Conservation (phyloP, 2,329 filamentous ascomycete species). For the Rutstroemia sp. region DNA sequence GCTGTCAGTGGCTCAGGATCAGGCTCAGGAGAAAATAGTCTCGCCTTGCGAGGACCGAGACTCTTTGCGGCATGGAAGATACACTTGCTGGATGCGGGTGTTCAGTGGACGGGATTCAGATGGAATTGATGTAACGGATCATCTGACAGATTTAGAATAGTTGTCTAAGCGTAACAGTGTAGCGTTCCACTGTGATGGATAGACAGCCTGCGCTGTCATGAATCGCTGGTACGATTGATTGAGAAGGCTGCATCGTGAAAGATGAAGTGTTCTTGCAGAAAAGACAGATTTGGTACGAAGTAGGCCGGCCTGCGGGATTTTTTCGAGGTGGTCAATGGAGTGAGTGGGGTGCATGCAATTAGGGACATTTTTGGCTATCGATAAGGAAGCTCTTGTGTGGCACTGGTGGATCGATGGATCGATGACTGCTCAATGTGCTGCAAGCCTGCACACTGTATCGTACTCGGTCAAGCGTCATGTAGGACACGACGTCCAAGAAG, state of each 20-base stretch:
- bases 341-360: not conserved
- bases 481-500: not conserved
- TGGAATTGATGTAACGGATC: not conserved
- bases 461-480: not conserved
- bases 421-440: too few species aligned
- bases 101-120: not conserved
- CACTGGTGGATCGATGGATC: too few species aligned
- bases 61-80: too few species aligned
- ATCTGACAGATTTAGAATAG: not conserved
- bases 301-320: not conserved
- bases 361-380: not conserved
- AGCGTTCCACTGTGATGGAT: too few species aligned
- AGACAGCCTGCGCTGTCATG: not conserved
- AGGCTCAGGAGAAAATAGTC: not conserved
- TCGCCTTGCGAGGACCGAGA: not conserved
- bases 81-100: not conserved
- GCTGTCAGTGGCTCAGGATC: not conserved
- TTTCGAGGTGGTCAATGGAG: not conserved
- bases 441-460: too few species aligned
- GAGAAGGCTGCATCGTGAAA: not conserved
- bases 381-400: not conserved
- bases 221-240: not conserved
- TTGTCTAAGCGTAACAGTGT: not conserved
- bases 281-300: not conserved
- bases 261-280: not conserved